Evolutionary conservation across 2,329 filamentous ascomycete species (phyloP), one percentile per base, ranked within the genome.

Genomic region (Ascocoryne sarcoides): DNA sequence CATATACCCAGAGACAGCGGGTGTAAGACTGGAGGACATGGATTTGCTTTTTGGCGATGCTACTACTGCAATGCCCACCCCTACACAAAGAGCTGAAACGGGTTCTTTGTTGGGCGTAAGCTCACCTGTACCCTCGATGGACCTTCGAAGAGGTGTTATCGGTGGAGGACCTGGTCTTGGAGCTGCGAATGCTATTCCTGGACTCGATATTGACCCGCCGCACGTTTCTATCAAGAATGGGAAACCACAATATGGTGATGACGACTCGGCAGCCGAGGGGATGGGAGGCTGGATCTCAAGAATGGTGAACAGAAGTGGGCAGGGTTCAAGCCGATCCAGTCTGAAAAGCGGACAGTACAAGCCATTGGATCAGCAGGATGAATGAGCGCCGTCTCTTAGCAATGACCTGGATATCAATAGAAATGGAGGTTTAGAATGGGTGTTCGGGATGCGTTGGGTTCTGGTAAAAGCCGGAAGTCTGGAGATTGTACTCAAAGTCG

Each of bases 21-120:
- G 93, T 55, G 81, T 98, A 43, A 82, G 89, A 42, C 73, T 98
- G 37, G 92, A 98, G 65, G 92, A 98, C 53, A 98, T 98, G 92
- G 86, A 94, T 60, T 75, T 79, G 2, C 67, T 98, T 12, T 98
- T 98, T 57, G 92, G 92, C 49, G 92, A 98, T 62, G 85, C 89
- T 26, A 92, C 85, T 18, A 89, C 86, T 2, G 76, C 82, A 9
- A 81, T 85, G 65, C 76, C 79, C 4, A 95, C 90, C 0, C 89
- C 90, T 1, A 77, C 79, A 32, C 71, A 86, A 1, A 73, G 79
- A 43, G 81, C 80, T 10, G 88, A 95, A 64, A 79, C 81, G 7
- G 86, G 84, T n/a, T 87, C 87, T 2, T 69, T 95, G 9, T 79
- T 94, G 62, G 76, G 80, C 32, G 73, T 74, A 29, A 78, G 79